Percentiles rank a stretch among this genome's conserved stretches.
phyloP scores from a whole-genome alignment of 768 basidiomycete genomes.

The Suillus paluster region DNA sequence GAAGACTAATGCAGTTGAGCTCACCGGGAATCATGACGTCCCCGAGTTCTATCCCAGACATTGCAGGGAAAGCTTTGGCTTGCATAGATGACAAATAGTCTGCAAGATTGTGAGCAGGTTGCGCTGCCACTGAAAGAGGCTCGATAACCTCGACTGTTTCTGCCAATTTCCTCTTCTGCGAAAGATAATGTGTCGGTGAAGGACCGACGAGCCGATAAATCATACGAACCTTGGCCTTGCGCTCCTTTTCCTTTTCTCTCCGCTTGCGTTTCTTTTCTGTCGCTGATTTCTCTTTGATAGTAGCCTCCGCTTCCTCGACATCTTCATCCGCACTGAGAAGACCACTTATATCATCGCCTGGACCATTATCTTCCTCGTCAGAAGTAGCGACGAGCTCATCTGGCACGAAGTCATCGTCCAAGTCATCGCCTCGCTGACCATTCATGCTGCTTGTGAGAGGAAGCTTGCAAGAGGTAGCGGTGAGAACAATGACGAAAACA shows the following conservation, averaged over 20 bases:
- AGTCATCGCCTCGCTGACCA: constrained; percentile 68
- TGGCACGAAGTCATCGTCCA: constrained; percentile 80
- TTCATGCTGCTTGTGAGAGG: constrained; percentile 24
- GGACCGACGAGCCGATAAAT: neutral
- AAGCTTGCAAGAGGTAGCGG: constrained; percentile 12
- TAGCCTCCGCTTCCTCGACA: constrained; percentile 38
- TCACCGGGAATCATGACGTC: constrained; percentile 81
- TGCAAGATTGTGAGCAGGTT: constrained; percentile 59
- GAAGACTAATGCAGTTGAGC: constrained; percentile 23
- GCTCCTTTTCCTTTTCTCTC: constrained; percentile 74
- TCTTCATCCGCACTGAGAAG: constrained; percentile 53
- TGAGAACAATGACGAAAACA: constrained; percentile 12
- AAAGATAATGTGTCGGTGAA: constrained; percentile 16
- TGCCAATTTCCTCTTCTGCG: constrained; percentile 68
- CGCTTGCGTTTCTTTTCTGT: constrained; percentile 71
- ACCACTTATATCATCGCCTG: constrained; percentile 41
- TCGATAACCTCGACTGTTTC: constrained; percentile 45
- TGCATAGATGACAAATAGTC: constrained; percentile 71
- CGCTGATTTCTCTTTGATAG: constrained; percentile 22
- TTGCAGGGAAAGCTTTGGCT: constrained; percentile 65
- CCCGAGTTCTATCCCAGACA: constrained; percentile 78
- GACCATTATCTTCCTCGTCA: constrained; percentile 53
- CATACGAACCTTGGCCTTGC: constrained; percentile 63
- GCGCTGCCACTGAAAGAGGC: constrained; percentile 54
- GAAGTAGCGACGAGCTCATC: constrained; percentile 71